Base-by-base conservation (phyloP, 495 filamentous ascomycete genomes). In the Penicillium silybi region DNA sequence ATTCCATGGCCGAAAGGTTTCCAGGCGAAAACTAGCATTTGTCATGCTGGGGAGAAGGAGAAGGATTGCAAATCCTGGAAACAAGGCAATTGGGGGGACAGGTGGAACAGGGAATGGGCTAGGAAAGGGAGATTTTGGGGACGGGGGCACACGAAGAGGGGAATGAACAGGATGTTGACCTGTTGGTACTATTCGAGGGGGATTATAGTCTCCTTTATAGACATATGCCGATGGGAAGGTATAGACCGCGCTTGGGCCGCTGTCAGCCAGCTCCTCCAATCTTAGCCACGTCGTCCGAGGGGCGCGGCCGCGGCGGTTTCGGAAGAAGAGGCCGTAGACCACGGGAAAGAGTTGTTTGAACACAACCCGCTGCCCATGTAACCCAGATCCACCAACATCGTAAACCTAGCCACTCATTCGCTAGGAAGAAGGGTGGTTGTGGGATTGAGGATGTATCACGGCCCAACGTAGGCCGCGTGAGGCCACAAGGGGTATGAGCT, bases 1-100 rank as follows among this genome's bases (percentile, higher is more conserved):
- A 41, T 54, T 59, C 56, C 47, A 59, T 11, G 56, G 40, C 20
- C 56, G 47, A 35, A 59, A 59, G 17, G 47, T 45, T 43, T 55
- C 51, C 44, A 54, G 32, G 26, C 52, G 56, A 42, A 48, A 59
- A 25, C 15, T 54, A 6, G 43, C 44, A 23, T 27, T 54, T 48
- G 51, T 44, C 48, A 59, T 59, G 10, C 34, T 46, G 25, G 2
- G 44, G 13, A 19, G 7, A 44, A 35, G 15, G 38, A 41, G 16
- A 6, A 6, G 15, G 17, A 6, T 17, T 2, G 38, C 6, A 18
- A 41, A 41, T 16, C 38, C 3, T 9, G 3, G 38, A 16, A 41
- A 41, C 38, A 2, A 41, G 15, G 32, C 2, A 26, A 27, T 44
- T 23, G 19, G 20, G 41, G 41, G 7, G 22, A 44, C 13, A 8